Base-by-base conservation (phyloP, 2,329 filamentous ascomycete genomes). In the Diplodia corticola region DNA sequence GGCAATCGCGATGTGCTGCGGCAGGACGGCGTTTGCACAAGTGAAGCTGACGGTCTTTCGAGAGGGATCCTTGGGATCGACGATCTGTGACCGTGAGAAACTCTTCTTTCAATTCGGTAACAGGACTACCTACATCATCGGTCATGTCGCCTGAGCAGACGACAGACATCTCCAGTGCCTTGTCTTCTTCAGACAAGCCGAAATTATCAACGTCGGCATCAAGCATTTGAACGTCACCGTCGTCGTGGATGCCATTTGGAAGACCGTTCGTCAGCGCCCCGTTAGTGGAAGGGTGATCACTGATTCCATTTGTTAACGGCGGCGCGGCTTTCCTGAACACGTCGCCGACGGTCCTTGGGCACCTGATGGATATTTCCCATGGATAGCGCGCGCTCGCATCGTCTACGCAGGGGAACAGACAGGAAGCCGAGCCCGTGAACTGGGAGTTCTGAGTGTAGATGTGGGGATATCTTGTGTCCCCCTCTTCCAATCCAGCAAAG, bases 391-490 rank as follows among this genome's bases (percentile, higher is more conserved):
- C 89, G 37, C 88, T 88, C 26, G 90, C 87, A 74, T 96, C 91
- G 75, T 99, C 95, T 63, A 98, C 85, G 76, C 95, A 98, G 0
- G 95, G 95, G 73, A 99, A 99, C 28, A 98, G 87, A 71, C 90
- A 93, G 54, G 89, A 94, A 0, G 92, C 89, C 20, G 88, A 89
- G 33, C 93, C 93, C 0, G 92, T 88, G 68, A 91, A 89, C 49
- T 90, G 82, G 2, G 89, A 91, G 73, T 94, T 93, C 48, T 89
- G 89, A 0, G 94, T 96, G 77, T 96, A 99, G 57, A 91, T 89
- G 80, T 99, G 94, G 0, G 95, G 93, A 76, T 93, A 99, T 68
- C 93, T 87, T 65, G 84, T 83, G 75, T 97, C 94, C 60, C 89
- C 86, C 66, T 89, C 88, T 51, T 92, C 88, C 44, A 95, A 86